Base-by-base conservation (phyloP, 805 yeast species). In the Candida methanosorbosa region DNA sequence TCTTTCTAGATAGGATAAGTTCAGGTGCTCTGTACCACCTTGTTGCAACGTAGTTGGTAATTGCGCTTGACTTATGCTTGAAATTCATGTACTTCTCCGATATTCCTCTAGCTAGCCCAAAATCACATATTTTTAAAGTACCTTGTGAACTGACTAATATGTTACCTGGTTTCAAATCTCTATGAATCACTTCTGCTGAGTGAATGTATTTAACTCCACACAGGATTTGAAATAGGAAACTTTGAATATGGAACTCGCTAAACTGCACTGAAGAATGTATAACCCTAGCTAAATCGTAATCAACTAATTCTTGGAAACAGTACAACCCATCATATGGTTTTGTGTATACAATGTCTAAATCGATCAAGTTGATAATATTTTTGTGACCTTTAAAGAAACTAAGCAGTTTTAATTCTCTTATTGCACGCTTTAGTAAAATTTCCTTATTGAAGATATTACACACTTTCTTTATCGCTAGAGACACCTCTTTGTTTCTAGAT, bases 1-100 rank as follows among this genome's bases (percentile, higher is more conserved):
- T 49, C 34, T 65, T 68, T 37, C 70, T 66, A 9, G 82, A 69
- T 23, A 87, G 56, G 29, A 88, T 72, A 32, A 88, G 64, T 49
- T 88, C 97, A 0, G 97, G 97, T 0, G 97, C 96, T 30, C 97
- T 66, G 50, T 88, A 88, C 95, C 96, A 88, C 38, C 97, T 62
- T 0, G 97, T 88, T 0, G 96, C 96, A 18, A 88, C 96, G 51
- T 88, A 88, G 45, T 76, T 79, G 9, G 94, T 83, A 19, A 83
- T 82, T 13, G 71, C 65, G 21, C 53, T 59, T 13, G 63, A 55
- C 33, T 54, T 59, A 40, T 43, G 61, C 47, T 49, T 57, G 24
- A 37, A 37, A 29, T 47, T 52, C 54, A 48, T 55, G 42, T 36
- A 55, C 26, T 46, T 43, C 15, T 46, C 50, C 9, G 54, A 49